Conservation (phyloP, 768 basidiomycete genomes). For the Omphalotus guepiniiformis region DNA sequence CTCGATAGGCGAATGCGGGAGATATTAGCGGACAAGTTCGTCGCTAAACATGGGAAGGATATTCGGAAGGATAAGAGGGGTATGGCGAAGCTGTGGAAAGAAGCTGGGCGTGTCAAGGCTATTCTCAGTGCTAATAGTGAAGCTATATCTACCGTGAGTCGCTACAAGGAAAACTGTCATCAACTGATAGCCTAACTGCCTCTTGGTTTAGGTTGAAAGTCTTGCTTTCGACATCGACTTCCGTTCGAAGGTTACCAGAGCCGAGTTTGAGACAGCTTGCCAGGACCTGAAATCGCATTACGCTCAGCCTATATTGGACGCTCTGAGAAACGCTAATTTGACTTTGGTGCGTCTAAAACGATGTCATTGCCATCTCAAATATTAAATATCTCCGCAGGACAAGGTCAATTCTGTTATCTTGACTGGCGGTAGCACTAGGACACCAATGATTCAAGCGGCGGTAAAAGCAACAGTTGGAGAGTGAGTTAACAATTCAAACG, state of each 20-base stretch:
- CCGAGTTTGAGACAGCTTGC: conserved; percentile 74
- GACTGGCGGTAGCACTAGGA: conserved; percentile 86
- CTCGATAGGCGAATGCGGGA: conserved; percentile 82
- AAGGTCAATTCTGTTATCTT: conserved; percentile 87
- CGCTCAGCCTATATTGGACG: conserved; percentile 70
- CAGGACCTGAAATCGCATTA: conserved; percentile 61
- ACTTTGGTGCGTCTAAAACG: conserved; percentile 45
- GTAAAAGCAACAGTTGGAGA: conserved; percentile 76
- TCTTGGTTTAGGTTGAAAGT: conserved; percentile 66
- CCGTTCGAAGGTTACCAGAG: conserved; percentile 68
- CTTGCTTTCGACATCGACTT: conserved; percentile 90
- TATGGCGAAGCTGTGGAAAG: conserved; percentile 93
- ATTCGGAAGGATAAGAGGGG: conserved; percentile 73
- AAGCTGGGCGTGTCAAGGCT: conserved; percentile 85
- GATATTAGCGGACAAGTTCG: conserved; percentile 72
- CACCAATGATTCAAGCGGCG: conserved; percentile 87
- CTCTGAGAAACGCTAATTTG: conserved; percentile 61
- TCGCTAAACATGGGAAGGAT: conserved; percentile 62
- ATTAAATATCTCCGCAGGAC: conserved; percentile 34
- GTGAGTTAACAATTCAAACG: conserved; percentile 35
- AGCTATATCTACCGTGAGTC: conserved; percentile 61
- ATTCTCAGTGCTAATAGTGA: conserved; percentile 93
- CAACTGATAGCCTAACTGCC: too few relatives aligned
- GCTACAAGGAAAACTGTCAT: too few relatives aligned
- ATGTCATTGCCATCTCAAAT: background rate